Conservation (phyloP, 345 rosid genomes). For the Gossypium mustelinum region DNA sequence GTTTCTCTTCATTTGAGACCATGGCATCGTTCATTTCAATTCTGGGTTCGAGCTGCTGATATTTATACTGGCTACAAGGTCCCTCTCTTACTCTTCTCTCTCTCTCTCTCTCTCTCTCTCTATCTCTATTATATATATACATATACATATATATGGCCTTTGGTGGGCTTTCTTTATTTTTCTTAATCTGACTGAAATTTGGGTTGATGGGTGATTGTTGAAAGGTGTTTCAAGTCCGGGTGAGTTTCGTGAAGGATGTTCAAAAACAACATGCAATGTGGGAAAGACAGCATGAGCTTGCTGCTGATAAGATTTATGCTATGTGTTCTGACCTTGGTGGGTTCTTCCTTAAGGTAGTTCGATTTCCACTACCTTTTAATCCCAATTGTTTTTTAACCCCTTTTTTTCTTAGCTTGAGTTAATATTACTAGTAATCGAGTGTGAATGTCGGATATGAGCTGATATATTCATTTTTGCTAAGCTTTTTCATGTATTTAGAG, state of each 20-base stretch:
- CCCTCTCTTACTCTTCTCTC: background rate
- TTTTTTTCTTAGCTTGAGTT: background rate
- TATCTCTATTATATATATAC: background rate
- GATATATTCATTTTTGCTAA: background rate
- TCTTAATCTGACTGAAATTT: constrained; percentile 6
- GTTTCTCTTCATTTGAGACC: constrained; percentile 57
- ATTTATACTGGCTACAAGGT: constrained; percentile 96
- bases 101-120: constrained; percentile 25
- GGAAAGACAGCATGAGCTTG: constrained; percentile 87
- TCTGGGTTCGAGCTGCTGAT: constrained; percentile 81
- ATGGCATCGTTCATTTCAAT: constrained; percentile 89
- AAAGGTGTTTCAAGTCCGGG: constrained; percentile 74
- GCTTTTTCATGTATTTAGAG: background rate
- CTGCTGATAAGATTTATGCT: constrained; percentile 76
- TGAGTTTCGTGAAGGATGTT: constrained; percentile 70
- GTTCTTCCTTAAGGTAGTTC: constrained; percentile 79
- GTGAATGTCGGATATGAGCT: background rate
- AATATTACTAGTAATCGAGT: background rate
- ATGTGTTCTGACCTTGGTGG: constrained; percentile 96
- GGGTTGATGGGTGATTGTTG: constrained; percentile 18
- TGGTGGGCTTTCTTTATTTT: background rate
- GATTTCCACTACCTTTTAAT: background rate
- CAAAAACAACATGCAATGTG: constrained; percentile 79
- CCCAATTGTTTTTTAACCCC: background rate
- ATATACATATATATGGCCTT: background rate